These are phyloP conservation scores for Epithemia pelagica DNA, from an alignment of 108 stramenopile species.

Conservation along the genomic window DNA sequence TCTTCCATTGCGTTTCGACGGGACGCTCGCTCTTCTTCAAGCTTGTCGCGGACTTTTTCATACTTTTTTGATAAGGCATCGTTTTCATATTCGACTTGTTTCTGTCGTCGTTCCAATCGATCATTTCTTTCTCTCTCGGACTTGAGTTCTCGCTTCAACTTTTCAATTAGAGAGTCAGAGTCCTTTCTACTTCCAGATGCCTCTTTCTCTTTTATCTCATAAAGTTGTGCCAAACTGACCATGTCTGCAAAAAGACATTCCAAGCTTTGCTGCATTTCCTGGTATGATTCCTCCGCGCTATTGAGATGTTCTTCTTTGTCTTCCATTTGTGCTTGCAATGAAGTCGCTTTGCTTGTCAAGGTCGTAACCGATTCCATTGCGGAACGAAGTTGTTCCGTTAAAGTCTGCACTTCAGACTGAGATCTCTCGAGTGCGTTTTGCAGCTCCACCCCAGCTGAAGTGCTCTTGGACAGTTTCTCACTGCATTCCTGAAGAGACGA, in stretches of 20 bases:
- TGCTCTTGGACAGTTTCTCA: neutral
- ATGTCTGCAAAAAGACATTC: conserved; percentile 38
- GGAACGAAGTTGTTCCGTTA: neutral
- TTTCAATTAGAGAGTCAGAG: conserved; percentile 3
- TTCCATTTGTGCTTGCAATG: neutral
- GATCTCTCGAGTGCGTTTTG: neutral
- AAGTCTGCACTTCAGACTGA: neutral
- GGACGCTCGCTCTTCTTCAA: conserved; percentile 24
- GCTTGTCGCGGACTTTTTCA: conserved; percentile 21
- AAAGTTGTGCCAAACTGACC: conserved; percentile 21
- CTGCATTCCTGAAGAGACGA: neutral
- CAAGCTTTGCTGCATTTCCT: conserved; percentile 18
- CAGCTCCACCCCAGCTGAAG: neutral
- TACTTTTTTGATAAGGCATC: conserved; percentile 26
- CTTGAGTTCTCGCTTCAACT: conserved; percentile 13
- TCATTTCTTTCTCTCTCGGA: conserved; percentile 13
- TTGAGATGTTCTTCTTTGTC: conserved; percentile 1
- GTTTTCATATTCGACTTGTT: conserved; percentile 21
- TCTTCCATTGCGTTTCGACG: conserved; percentile 16
- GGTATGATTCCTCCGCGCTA: neutral
- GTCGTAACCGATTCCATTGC: neutral
- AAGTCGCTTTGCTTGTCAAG: neutral
- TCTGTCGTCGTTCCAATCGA: conserved; percentile 8
- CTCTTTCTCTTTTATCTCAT: conserved; percentile 22
- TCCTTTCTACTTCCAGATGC: conserved; percentile 1